Conservation (phyloP, 2,329 filamentous ascomycete genomes). For the Clarireedia homoeocarpa region DNA sequence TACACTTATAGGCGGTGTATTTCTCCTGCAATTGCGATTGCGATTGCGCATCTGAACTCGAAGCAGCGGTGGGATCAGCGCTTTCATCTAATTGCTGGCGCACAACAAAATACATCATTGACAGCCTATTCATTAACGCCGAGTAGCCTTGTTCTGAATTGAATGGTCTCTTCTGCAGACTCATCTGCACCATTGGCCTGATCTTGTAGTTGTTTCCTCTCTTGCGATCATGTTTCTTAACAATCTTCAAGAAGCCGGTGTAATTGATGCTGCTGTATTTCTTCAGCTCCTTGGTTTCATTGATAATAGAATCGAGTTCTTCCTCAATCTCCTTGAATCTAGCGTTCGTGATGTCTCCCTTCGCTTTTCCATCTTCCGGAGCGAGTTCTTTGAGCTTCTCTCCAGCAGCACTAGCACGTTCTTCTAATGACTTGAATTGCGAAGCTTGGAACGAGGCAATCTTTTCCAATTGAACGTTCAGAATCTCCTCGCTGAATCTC, state of each 20-base stretch:
- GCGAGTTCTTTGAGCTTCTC: conserved; percentile 73
- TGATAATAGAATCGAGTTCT: conserved; percentile 81
- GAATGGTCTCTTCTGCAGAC: conserved; percentile 81
- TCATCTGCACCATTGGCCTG: conserved; percentile 83
- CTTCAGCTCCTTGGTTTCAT: conserved; percentile 87
- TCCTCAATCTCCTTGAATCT: conserved; percentile 62
- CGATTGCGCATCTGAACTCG: conserved; percentile 34
- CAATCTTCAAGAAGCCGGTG: conserved; percentile 94
- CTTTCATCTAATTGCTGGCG: conserved; percentile 68
- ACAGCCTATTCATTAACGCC: conserved; percentile 81
- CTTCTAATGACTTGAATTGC: conserved; percentile 53
- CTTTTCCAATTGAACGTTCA: conserved; percentile 92
- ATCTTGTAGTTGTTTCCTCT: conserved; percentile 81
- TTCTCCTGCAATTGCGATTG: conserved; percentile 58
- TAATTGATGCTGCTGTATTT: conserved; percentile 96
- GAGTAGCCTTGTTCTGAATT: conserved; percentile 88
- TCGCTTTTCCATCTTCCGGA: conserved; percentile 48
- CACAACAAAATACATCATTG: conserved; percentile 92
- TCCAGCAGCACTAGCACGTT: conserved; percentile 47
- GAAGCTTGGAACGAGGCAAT: conserved; percentile 82
- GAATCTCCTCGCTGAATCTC: conserved; percentile 86
- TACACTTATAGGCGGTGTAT: conserved; percentile 84
- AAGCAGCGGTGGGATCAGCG: conserved; percentile 33
- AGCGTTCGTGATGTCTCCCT: conserved; percentile 40
- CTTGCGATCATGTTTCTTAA: conserved; percentile 98